phyloP scores from a whole-genome alignment of 2,329 filamentous ascomycete species.

The Aspergillus costaricaensis region DNA sequence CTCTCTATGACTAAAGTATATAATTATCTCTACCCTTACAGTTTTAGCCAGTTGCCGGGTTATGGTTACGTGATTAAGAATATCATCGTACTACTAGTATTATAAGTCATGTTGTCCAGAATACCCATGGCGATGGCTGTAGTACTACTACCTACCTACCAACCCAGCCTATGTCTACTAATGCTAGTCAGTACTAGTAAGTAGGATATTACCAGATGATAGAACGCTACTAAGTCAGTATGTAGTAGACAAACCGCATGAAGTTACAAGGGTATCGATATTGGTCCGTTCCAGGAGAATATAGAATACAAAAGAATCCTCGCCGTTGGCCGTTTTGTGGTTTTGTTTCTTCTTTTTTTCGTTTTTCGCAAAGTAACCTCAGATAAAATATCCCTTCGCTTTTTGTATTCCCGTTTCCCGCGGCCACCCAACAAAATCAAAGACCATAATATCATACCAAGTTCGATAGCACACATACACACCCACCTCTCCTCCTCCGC shows the following conservation, averaged over 20 bases:
- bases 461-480: neutral
- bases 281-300: constrained; percentile 28
- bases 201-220: neutral
- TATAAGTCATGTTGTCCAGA: too few species aligned
- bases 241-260: neutral
- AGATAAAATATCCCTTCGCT: constrained; percentile 8
- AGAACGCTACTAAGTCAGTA: neutral
- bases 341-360: constrained; percentile 20
- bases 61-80: too few species aligned
- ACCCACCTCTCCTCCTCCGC: neutral
- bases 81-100: too few species aligned
- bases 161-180: too few species aligned
- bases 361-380: constrained; percentile 5
- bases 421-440: constrained; percentile 13
- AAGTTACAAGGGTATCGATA: constrained; percentile 40
- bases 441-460: neutral
- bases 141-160: too few species aligned
- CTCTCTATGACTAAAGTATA: too few species aligned
- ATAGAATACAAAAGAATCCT: constrained; percentile 28
- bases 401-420: constrained; percentile 21
- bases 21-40: too few species aligned
- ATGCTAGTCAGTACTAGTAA: too few species aligned
- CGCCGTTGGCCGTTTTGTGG: constrained; percentile 9
- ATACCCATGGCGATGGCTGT: too few species aligned
- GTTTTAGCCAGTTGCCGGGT: too few species aligned